Base-by-base conservation (phyloP, 2,329 filamentous ascomycete genomes). In the Pseudogymnoascus sp. region DNA sequence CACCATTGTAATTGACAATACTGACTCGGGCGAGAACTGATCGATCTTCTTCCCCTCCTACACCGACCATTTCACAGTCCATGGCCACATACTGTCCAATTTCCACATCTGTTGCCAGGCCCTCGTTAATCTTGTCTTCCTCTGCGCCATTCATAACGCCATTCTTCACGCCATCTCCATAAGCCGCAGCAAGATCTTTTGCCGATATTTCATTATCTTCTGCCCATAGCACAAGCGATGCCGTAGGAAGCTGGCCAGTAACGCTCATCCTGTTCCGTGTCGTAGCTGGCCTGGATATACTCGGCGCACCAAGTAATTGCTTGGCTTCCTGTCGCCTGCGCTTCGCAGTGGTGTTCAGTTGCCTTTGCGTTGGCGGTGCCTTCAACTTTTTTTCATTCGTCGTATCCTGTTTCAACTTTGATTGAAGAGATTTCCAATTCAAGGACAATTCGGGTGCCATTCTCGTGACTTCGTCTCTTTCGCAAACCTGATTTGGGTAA, bases 1-100 rank as follows among this genome's bases (percentile, higher is more conserved):
- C 84, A 16, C 93, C 93, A 73, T 97, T 91, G 75, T 93, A 99
- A 75, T 98, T 96, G 68, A 97, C 93, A 14, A 96, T 79, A 72
- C 90, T 96, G 62, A 93, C 91, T 56, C 95, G 85, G 1, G 95
- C 95, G 50, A 99, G 84, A 0, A 86, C 87, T 37, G 91, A 92
- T 72, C 87, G 84, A 67, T 88, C 81, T 22, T 85, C 83, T 60
- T 85, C 85, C 0, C 84, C 84, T 0, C 89, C 90, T 11, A 96
- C 85, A 59, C 93, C 95, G 26, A 99, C 95, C 95, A 99, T 99
- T 78, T 99, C 95, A 75, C 95, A 99, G 78, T 99, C 95, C 56
- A 99, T 85, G 19, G 90, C 89, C 43, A 99, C 78, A 74, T 96
- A 99, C 81, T 95, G 96, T 61, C 93, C 95, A 19, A 93, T 78